Base-by-base conservation (phyloP, 371 early-diverging fungal species). In the Saksenaea vasiformis region DNA sequence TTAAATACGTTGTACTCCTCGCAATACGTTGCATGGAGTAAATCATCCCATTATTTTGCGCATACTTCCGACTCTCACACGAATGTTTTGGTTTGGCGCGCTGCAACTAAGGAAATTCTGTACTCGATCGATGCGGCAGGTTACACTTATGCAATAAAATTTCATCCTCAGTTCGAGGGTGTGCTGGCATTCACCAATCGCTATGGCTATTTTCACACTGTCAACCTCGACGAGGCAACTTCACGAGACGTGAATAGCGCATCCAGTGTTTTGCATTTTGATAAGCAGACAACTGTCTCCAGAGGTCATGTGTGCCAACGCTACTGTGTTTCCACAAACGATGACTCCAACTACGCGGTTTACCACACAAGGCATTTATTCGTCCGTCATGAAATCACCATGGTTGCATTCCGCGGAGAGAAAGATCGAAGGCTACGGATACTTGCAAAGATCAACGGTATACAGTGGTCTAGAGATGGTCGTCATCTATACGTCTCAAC, bases 361-460 rank as follows among this genome's bases (percentile, higher is more conserved):
- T 54, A 67, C 56, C 69, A 64, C 54, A 66, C 70, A 22, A 11
- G 13, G 7, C 65, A 72, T 60, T 34, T 71, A 13, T 14, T 38
- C 38, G 62, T 72, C 10, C 61, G 71, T 9, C 87, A 87, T 27
- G 87, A 87, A 58, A 80, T 87, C 17, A 72, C 84, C 39, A 81
- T 87, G 85, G 66, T 84, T 2, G 80, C 87, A 3, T 87, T 85
- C 61, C 73, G 85, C 15, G 87, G 87, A 4, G 83, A 87, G 61
- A 66, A 66, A 22, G 73, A 85, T 38, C 66, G 62, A 39, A 67
- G 74, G 7, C 57, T 87, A 8, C 73, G 87, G 1, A 87, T 87
- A 27, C 59, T 85, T n/a, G 85, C 84, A 22, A 78, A 76, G 19
- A 81, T 87, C 54, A 85, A 85, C 39, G 87, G 87, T 3, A 65